Evolutionary conservation across 2,329 filamentous ascomycete genomes (phyloP), one percentile per base, ranked within the genome.

Genomic region (Colletotrichum camelliae): DNA sequence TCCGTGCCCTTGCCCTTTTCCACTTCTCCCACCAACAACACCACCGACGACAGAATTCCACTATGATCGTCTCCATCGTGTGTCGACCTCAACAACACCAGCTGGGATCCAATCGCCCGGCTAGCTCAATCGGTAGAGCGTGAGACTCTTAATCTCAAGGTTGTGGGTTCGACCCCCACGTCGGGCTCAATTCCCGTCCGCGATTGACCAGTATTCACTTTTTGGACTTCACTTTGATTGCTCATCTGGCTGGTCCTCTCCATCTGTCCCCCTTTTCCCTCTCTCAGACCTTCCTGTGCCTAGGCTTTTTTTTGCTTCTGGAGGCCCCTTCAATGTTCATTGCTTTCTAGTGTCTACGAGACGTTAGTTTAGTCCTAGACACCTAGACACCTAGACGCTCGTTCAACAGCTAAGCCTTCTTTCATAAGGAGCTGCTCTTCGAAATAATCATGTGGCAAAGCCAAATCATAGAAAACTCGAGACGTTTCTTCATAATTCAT

Each of bases 41-140:
- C 43, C n/a, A 52, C 43, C 43, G n/a, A 52, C n/a, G 5, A 21
- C 43, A 18, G n/a, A 52, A 52, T n/a, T 37, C 55, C 31, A 21
- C 4, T 66, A 71, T 72, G 7, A 12, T 57, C 27, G 8, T 5
- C 15, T 37, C 16, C 62, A 55, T 31, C 18, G 9, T 15, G 0
- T 2, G 1, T 4, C 3, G 10, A 2, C 2, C 1, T 9, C 70
- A 68, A n/a, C 64, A 9, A 33, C n/a, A 64, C 16, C 61, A 37
- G 57, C 69, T 75, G 73, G 67, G 67, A 61, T 69, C 24, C 24
- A 48, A 60, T 69, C 67, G 88, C 88, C 88, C 86, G 88, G 88
- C 87, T 92, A 92, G 90, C 90, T 92, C 90, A 92, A 92, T 92
- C 89, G 90, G 90, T 93, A 93, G 91, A 93, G 91, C 91, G 91